Base-by-base conservation (phyloP, 176 grass and related monocot genomes). In the Elymus sibiricus region DNA sequence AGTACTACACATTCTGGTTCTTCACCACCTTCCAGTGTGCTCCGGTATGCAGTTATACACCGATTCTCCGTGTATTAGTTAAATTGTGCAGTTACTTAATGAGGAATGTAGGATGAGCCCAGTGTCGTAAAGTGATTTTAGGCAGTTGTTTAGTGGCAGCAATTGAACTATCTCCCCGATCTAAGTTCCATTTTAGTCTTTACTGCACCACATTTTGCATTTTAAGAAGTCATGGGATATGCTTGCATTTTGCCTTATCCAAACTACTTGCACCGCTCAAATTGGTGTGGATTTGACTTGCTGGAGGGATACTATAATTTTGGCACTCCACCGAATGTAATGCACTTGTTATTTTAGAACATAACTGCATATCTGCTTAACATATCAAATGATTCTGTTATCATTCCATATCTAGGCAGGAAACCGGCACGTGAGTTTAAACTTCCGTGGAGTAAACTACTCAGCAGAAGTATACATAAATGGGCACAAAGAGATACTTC, bases 1-100 rank as follows among this genome's bases (percentile, higher is more conserved):
- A 86, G 25, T 74, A 98, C 87, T 98, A 95, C 86, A 95, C 97
- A 4, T 98, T 98, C 87, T 98, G 97, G 97, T 98, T 98, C 79
- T 98, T 98, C 84, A 94, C 88, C 34, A 86, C 93, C 10, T 98
- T 98, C 84, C 73, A 92, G 70, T 94, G 84, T 63, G 62, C 87
- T 26, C 85, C 79, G 91, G 96, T 98, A 90, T 34, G 88, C 81
- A 74, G 6, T 15, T 42, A 66, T 16, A 58, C 37, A 60, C 40
- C 5, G 2, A 35, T 74, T 68, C n/a, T 37, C 75, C 26, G 4
- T 66, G 63, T 17, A 24, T 14, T 9, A 80, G 19, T 43, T 58
- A 1, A 1, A 15, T 72, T 49, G 4, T 78, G 31, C 10, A 12
- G 42, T 82, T 37, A 64, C 47, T 24, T 64, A 51, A 55, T 24